These are phyloP conservation scores for Stylosanthes scabra DNA, from an alignment of 331 rosid species.

Conservation along the genomic window DNA sequence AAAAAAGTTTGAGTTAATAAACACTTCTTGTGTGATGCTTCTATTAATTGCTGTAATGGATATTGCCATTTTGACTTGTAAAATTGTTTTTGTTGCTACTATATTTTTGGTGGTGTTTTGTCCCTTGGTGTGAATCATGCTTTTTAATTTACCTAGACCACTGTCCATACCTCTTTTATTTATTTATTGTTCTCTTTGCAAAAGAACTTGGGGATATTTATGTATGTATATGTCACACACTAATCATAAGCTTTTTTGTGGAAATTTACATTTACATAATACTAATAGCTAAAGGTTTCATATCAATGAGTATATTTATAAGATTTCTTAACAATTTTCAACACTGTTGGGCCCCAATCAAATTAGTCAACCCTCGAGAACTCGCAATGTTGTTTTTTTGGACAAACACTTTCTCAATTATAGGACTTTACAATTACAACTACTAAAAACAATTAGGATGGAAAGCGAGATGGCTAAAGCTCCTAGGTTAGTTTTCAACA, in stretches of 20 bases:
- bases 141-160: background rate
- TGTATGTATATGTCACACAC: no score
- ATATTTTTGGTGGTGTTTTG: background rate
- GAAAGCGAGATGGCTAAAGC: background rate
- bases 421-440: background rate
- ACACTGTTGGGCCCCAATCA: background rate
- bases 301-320: no score
- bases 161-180: background rate
- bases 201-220: no score
- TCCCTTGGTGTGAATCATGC: background rate
- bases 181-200: background rate
- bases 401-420: background rate
- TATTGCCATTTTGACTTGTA: background rate
- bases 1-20: no score
- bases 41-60: background rate
- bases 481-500: no score
- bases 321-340: background rate
- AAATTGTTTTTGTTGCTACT: no score
- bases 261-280: background rate
- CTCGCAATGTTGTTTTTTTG: background rate
- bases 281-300: background rate
- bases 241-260: background rate
- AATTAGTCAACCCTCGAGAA: background rate
- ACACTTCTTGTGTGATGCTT: background rate
- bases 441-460: background rate